A percentile compares a stretch with the other conserved stretches of the same genome.
phyloP scores from a whole-genome alignment of 2,329 filamentous ascomycete genomes.

The Pseudopithomyces maydicus region DNA sequence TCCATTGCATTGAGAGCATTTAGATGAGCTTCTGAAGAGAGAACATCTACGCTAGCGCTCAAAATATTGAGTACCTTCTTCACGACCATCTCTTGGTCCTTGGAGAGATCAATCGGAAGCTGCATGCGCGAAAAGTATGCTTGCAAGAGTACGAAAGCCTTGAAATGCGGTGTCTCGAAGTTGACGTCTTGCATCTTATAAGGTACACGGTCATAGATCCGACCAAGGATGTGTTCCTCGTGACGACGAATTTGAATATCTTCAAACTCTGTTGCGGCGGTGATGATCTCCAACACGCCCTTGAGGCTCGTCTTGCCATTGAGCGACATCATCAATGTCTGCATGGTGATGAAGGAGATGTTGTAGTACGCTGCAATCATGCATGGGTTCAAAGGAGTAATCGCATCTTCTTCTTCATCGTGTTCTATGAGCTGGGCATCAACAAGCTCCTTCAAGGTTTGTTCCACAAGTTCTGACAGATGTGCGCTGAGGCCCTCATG shows the following conservation, averaged over 20 bases:
- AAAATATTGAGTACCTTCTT: constrained; percentile 84
- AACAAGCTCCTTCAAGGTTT: constrained; percentile 84
- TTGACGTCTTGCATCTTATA: constrained; percentile 90
- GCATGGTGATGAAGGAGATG: constrained; percentile 99
- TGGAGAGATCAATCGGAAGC: constrained; percentile 90
- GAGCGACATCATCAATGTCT: constrained; percentile 93
- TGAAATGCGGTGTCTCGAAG: constrained; percentile 96
- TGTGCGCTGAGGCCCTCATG: constrained; percentile 94
- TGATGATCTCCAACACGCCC: constrained; percentile 94
- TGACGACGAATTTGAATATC: constrained; percentile 91
- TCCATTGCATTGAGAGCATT: constrained; percentile 99
- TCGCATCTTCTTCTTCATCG: constrained; percentile 84
- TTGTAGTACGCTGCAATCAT: constrained; percentile 99
- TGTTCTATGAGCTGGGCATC: constrained; percentile 96
- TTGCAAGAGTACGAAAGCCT: constrained; percentile 94
- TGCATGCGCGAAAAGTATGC: constrained; percentile 98
- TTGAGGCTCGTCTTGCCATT: constrained; percentile 91
- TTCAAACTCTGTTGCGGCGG: constrained; percentile 96
- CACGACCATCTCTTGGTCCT: constrained; percentile 90
- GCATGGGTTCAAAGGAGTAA: constrained; percentile 89
- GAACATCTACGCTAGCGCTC: constrained; percentile 90
- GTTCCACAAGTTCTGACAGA: constrained; percentile 92
- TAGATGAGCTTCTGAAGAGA: constrained; percentile 92
- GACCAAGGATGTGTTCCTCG: constrained; percentile 83
- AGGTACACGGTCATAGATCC: constrained; percentile 91